Base-by-base conservation (phyloP, 2,329 filamentous ascomycete genomes). In the Penicillium fuscoglaucum region DNA sequence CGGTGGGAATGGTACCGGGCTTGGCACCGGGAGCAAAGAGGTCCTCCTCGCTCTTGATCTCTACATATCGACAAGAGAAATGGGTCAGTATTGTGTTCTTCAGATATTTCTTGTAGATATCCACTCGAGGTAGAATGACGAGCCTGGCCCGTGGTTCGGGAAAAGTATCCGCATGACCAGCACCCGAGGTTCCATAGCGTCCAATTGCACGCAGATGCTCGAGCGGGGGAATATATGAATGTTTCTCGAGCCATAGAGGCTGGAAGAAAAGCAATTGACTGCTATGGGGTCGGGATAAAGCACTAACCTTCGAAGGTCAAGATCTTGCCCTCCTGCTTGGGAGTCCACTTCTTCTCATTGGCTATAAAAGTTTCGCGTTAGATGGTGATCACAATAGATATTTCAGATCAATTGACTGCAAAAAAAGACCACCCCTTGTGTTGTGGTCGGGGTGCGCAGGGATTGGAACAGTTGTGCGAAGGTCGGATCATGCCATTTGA, bases 1-100 rank as follows among this genome's bases (percentile, higher is more conserved):
- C 95, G 80, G 91, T 96, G 67, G 95, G 91, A 68, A 99, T 83
- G 76, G 89, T 90, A 75, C 95, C 93, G 65, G 87, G 81, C 70
- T 85, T 78, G 70, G 90, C 92, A 82, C 95, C 95, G 35, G 91
- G 90, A 64, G 89, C 85, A 66, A 96, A 68, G 60, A 99, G 90
- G 78, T 99, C 95, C n/a, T 86, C 84, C 68, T 89, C 85, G 66
- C 75, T 80, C 82, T 89, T 89, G 81, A 99, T 85, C 71, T 98
- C 95, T 99, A 77, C 69, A 68, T 21, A 50, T 9, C 28, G 48
- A 43, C 47, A 52, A 55, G 39, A 47, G 6, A 9, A 13, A 74
- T 70, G 70, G 64, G 68, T 68, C 65, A 60, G 58, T 48, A 24
- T 10, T 40, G 2, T 44, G 31, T 43, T 40, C n/a, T 41, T 24